These are phyloP conservation scores for Isabelozyma pseudorhagii DNA, from an alignment of 805 yeast species.

Conservation along the genomic window DNA sequence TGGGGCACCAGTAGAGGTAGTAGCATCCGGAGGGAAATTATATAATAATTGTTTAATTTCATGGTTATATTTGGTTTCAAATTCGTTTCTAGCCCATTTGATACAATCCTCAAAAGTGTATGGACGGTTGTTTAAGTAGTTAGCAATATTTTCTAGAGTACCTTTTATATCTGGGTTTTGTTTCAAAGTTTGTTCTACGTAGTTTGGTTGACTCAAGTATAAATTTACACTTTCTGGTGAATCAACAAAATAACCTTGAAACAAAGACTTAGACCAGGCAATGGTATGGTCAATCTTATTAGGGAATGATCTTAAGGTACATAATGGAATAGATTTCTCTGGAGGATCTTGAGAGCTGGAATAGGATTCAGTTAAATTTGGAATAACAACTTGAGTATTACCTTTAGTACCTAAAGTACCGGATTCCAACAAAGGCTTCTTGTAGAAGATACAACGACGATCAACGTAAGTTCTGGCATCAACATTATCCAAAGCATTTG, in stretches of 20 bases:
- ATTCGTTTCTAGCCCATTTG: constrained; percentile 89
- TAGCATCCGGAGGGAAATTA: constrained; percentile 94
- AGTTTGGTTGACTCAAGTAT: constrained; percentile 87
- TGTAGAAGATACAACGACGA: constrained; percentile 90
- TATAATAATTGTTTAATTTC: constrained; percentile 87
- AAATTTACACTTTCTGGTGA: constrained; percentile 92
- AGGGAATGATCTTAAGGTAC: constrained; percentile 97
- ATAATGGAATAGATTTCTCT: constrained; percentile 93
- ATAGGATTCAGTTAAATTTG: constrained; percentile 91
- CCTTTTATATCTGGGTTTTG: constrained; percentile 91
- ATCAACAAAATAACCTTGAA: constrained; percentile 88
- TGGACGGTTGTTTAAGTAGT: constrained; percentile 78
- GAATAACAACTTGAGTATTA: constrained; percentile 94
- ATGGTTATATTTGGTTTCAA: constrained; percentile 78
- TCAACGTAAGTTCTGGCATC: constrained; percentile 98
- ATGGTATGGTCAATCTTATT: constrained; percentile 97
- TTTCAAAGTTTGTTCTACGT: constrained; percentile 85
- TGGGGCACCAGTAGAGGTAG: constrained; percentile 84
- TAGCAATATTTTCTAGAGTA: constrained; percentile 74
- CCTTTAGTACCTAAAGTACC: constrained; percentile 99
- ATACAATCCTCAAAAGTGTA: constrained; percentile 90
- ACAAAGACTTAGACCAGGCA: constrained; percentile 97
- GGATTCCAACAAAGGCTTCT: constrained; percentile 87
- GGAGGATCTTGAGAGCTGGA: constrained; percentile 98
- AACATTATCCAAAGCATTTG: constrained; percentile 95